Percentiles rank a stretch among this genome's conserved stretches.
phyloP scores from a whole-genome alignment of 345 rosid species.

The Citrus hindsii region DNA sequence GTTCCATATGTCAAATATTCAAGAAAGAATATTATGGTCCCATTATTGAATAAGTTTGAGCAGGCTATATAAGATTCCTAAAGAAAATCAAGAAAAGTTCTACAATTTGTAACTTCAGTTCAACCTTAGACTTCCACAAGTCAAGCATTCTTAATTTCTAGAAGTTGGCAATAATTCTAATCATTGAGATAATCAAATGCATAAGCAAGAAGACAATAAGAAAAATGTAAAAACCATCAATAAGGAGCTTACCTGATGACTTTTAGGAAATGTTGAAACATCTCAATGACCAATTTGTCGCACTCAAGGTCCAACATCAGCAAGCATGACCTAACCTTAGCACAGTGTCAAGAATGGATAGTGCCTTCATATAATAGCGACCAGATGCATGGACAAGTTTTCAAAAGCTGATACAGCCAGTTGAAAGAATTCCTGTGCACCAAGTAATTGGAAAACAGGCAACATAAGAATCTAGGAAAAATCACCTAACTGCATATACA shows the following conservation, averaged over 20 bases:
- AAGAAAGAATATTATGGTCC: neutral
- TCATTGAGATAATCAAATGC: neutral
- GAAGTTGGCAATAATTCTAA: neutral
- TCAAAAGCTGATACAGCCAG: constrained; percentile 52
- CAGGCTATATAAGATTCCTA: neutral
- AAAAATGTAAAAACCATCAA: neutral
- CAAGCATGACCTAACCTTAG: constrained; percentile 65
- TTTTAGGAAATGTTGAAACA: constrained; percentile 60
- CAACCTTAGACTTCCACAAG: neutral
- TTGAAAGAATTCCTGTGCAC: constrained; percentile 57
- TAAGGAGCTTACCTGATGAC: constrained; percentile 43
- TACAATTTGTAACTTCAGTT: neutral
- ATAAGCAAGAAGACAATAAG: neutral
- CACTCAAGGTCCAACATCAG: constrained; percentile 82
- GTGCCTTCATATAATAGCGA: constrained; percentile 55
- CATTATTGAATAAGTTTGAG: neutral
- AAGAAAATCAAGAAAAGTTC: neutral
- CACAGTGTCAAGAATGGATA: constrained; percentile 53
- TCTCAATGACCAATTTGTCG: constrained; percentile 50
- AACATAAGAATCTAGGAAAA: neutral
- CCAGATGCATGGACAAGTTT: constrained; percentile 50
- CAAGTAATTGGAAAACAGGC: constrained; percentile 21
- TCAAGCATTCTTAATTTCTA: neutral
- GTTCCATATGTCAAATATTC: neutral
- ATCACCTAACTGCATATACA: neutral